Evolutionary conservation across 345 rosid genomes (phyloP).

Genomic region (Orychophragmus violaceus): DNA sequence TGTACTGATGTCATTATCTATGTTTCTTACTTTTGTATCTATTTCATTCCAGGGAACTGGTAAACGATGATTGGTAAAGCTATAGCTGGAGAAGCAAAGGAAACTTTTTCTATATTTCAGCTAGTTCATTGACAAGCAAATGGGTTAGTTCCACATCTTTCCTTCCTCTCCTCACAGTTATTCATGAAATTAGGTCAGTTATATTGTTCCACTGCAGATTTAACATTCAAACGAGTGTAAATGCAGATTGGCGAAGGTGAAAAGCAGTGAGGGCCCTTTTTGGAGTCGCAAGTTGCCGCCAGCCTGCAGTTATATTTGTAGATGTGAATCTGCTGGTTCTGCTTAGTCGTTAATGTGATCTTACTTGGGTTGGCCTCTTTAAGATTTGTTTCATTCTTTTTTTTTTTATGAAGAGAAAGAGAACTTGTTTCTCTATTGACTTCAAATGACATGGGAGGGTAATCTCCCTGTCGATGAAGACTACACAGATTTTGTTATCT

Average conservation of each 20-base stretch:
- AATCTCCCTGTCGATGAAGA: too few species aligned
- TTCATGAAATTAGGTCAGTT: neutral
- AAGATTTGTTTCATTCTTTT: too few species aligned
- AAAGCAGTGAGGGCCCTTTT: conserved; percentile 95
- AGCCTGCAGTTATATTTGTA: conserved; percentile 97
- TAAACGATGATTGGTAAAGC: conserved; percentile 99
- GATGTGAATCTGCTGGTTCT: too few species aligned
- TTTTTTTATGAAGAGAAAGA: too few species aligned
- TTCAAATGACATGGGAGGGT: too few species aligned
- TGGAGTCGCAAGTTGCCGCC: conserved; percentile 98
- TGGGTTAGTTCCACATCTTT: conserved; percentile 57
- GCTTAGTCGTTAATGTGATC: too few species aligned
- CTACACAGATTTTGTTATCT: too few species aligned
- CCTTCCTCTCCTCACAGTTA: neutral
- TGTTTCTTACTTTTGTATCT: conserved; percentile 13
- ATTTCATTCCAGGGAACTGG: conserved; percentile 72
- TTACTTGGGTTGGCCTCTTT: too few species aligned
- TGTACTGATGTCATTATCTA: neutral
- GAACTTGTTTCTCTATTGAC: too few species aligned
- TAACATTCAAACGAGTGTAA: neutral
- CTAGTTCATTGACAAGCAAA: conserved; percentile 98
- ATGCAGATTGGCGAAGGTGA: conserved; percentile 97
- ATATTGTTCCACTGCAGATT: neutral
- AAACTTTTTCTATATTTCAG: conserved; percentile 97
- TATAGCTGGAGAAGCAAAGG: conserved; percentile 99